Evolutionary conservation across 169 alveolate genomes (phyloP), one percentile per base, ranked within the genome.

Genomic region (Cryptosporidium parvum): DNA sequence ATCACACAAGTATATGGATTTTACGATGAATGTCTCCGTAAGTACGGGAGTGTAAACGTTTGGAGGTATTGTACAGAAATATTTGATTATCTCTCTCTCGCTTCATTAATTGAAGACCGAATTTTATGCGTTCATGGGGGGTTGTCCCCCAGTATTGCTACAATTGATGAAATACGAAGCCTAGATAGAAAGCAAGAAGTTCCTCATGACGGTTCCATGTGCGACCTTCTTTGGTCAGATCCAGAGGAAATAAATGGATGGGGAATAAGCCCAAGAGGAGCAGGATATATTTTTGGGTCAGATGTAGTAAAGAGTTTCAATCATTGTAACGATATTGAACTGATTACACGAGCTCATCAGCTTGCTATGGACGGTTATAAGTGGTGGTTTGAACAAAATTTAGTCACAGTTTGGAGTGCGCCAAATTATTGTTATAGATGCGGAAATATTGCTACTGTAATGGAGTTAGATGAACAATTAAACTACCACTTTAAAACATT

Each of bases 191-290:
- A 96, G 75, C 97, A 97, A 86, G 99, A 99, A 94, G 99, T 99
- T 31, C 99, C 99, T 4, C 99, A 98, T 91, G 99, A 98, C 92
- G 99, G 99, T 7, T 99, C 99, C 2, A 98, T 99, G 99, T 98
- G 99, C 89, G 99, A 99, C 92, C 93, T 99, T 61, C 96, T 99
- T 94, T 99, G 99, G 99, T 96, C 99, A 45, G 99, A 99, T 91
- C 99, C 99, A 5, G 99, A 99, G 84, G 99, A 98, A 61, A 96
- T 96, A 70, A 92, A 94, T 69, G 99, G 99, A 52, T 99, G 99
- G 99, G 99, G 98, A n/a, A 96, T 97, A 51, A 95, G 98, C 67
- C 99, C 99, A 5, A 94, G 99, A 80, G 99, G 99, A n/a, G 99
- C 99, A 1, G 99, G 99, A 9, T 98, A 96, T 96, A 95, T 98